phyloP scores from a whole-genome alignment of 2,329 filamentous ascomycete genomes.

The Cercospora citrullina region DNA sequence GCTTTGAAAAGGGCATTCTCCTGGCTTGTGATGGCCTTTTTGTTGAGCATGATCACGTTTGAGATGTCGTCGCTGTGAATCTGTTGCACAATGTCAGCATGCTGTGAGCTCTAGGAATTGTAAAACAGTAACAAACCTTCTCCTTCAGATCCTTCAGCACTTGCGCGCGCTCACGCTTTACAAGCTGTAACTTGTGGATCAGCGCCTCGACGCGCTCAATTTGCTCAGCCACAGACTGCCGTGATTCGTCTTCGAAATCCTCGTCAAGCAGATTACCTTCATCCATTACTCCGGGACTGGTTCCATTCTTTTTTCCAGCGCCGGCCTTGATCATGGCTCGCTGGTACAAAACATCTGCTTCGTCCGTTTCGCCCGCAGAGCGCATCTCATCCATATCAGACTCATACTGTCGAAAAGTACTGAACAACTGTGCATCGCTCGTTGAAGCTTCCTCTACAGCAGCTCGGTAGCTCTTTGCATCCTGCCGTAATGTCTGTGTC shows the following conservation, averaged over 20 bases:
- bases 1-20: slow-evolving; percentile 91
- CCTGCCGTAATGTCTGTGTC: slow-evolving; percentile 81
- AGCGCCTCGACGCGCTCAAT: slow-evolving; percentile 86
- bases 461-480: slow-evolving; percentile 83
- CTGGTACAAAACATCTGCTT: slow-evolving; percentile 86
- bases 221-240: slow-evolving; percentile 81
- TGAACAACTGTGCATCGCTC: slow-evolving; percentile 80
- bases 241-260: slow-evolving; percentile 81
- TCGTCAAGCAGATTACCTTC: slow-evolving; percentile 87
- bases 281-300: slow-evolving; percentile 51
- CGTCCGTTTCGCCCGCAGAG: slow-evolving; percentile 78
- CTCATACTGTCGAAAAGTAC: slow-evolving; percentile 82
- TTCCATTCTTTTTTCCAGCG: slow-evolving; percentile 63
- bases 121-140: slow-evolving; percentile 62
- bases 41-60: slow-evolving; percentile 94
- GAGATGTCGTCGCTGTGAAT: slow-evolving; percentile 96
- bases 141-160: slow-evolving; percentile 96
- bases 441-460: slow-evolving; percentile 85
- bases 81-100: slow-evolving; percentile 48
- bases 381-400: slow-evolving; percentile 94
- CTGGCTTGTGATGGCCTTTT: slow-evolving; percentile 90
- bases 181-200: slow-evolving; percentile 83
- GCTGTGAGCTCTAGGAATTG: background rate
- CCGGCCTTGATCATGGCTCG: slow-evolving; percentile 78
- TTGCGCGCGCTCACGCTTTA: slow-evolving; percentile 88